phyloP scores from a whole-genome alignment of 106 monocot genomes.

The Phalaenopsis aphrodite region DNA sequence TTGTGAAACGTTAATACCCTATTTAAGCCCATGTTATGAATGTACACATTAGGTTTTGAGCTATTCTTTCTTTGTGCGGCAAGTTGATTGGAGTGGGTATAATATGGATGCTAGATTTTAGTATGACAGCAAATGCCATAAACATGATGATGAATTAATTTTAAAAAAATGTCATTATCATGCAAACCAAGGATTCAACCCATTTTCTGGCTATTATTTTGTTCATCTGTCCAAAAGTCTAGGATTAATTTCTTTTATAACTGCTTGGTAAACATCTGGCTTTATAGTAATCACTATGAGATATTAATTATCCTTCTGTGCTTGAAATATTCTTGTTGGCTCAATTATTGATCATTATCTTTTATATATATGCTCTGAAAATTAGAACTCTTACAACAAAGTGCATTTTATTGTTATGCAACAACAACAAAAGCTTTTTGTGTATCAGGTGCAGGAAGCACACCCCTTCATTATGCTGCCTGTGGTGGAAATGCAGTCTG shows the following conservation, averaged over 20 bases:
- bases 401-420: not conserved
- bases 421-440: not conserved
- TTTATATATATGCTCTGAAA: not conserved
- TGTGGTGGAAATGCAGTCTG: conserved; percentile 76
- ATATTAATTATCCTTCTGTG: not conserved
- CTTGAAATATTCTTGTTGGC: not conserved
- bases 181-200: not conserved
- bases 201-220: not conserved
- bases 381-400: not conserved
- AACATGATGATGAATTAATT: no score
- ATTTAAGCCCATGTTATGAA: no score
- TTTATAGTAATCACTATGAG: not conserved
- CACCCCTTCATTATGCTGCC: conserved; percentile 75
- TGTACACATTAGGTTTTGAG: no score
- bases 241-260: not conserved
- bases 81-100: not conserved
- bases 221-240: not conserved
- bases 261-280: not conserved
- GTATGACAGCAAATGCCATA: not conserved
- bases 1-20: no score
- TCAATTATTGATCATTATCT: not conserved
- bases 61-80: no score
- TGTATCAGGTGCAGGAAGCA: conserved; percentile 60
- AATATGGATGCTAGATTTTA: not conserved
- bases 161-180: not conserved